These are phyloP conservation scores for Entomortierella beljakovae DNA, from an alignment of 192 early-diverging fungal genomes.

Conservation along the genomic window DNA sequence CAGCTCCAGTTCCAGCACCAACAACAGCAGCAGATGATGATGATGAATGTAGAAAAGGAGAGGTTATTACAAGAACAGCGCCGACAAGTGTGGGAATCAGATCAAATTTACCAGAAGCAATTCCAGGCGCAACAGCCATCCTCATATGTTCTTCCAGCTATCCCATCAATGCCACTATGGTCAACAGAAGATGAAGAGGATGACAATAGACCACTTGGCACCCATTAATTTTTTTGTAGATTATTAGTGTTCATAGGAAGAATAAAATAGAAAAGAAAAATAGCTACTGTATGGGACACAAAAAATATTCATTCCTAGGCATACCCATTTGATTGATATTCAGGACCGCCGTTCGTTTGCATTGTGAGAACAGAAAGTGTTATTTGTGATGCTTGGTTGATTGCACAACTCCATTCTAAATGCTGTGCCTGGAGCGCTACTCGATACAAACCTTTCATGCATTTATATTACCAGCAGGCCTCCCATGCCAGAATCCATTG, in stretches of 20 bases:
- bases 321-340: no score
- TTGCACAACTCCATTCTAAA: no score
- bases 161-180: constrained; percentile 5
- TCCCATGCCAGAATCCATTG: constrained; percentile 16
- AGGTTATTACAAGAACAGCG: constrained; percentile 47
- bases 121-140: constrained; percentile 15
- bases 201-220: constrained; percentile 13
- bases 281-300: no score
- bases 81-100: constrained; percentile 26
- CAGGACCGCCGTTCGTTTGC: no score
- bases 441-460: no score
- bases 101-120: constrained; percentile 5
- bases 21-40: constrained; percentile 35
- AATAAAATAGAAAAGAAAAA: no score
- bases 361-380: no score
- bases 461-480: constrained; percentile 10
- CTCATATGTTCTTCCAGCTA: neutral
- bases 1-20: constrained; percentile 45
- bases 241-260: no score
- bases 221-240: no score
- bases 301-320: no score
- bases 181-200: constrained; percentile 24
- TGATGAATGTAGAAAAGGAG: constrained; percentile 36
- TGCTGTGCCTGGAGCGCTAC: no score
- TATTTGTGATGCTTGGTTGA: no score